Evolutionary conservation across 2,329 filamentous ascomycete genomes (phyloP).

Genomic region (Aspergillus viridinutans): DNA sequence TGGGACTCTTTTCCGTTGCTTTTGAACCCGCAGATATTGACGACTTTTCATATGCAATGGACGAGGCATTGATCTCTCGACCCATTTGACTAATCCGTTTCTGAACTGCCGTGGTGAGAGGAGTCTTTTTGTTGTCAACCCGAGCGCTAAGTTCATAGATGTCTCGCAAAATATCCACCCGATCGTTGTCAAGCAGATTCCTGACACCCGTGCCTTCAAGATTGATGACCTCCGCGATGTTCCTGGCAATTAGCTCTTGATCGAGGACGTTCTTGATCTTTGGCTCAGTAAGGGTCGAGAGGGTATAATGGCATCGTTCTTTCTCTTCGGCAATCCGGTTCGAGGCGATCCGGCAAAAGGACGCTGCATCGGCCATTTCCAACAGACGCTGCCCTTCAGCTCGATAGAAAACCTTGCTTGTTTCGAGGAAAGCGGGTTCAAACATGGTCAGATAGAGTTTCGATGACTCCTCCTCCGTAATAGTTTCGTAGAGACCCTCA

Average conservation of each 20-base stretch:
- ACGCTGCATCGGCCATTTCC: conserved; percentile 71
- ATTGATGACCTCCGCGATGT: conserved; percentile 75
- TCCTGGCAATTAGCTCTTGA: conserved; percentile 69
- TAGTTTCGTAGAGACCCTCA: conserved; percentile 77
- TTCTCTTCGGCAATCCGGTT: conserved; percentile 74
- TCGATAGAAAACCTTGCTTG: conserved; percentile 70
- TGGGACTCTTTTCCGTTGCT: conserved; percentile 46
- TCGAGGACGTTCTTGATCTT: conserved; percentile 78
- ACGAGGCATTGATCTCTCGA: conserved; percentile 69
- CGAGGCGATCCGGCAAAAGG: conserved; percentile 74
- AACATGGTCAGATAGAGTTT: conserved; percentile 83
- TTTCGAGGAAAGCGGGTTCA: conserved; percentile 69
- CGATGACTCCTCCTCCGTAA: conserved; percentile 69
- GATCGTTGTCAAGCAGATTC: conserved; percentile 89
- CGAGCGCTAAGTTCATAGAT: conserved; percentile 75
- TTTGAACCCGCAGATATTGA: conserved; percentile 44
- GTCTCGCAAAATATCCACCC: conserved; percentile 70
- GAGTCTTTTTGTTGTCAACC: conserved; percentile 69
- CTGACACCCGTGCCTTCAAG: conserved; percentile 80
- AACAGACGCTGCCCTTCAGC: conserved; percentile 71
- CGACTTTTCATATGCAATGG: conserved; percentile 52
- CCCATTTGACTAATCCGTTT: conserved; percentile 75
- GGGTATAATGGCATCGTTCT: conserved; percentile 75
- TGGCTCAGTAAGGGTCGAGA: conserved; percentile 66
- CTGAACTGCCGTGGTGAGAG: conserved; percentile 67